phyloP scores from a whole-genome alignment of 2,329 filamentous ascomycete genomes.

The Stylonectria norvegica region DNA sequence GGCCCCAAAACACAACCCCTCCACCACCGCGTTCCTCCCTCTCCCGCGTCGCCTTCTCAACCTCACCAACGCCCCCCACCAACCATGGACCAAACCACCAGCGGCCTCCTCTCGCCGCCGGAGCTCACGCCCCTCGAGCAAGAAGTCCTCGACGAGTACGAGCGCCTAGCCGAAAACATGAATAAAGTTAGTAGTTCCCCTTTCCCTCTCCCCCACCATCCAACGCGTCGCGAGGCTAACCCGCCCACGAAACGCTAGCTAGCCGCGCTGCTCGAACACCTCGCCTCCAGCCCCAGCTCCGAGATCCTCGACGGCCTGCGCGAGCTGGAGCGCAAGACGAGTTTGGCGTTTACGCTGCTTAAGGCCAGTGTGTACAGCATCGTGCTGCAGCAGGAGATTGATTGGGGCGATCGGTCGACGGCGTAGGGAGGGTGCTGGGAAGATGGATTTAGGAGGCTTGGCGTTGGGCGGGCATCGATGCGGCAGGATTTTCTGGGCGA shows the following conservation, averaged over 20 bases:
- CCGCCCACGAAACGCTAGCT: too few species aligned
- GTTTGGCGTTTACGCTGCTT: conserved; percentile 88
- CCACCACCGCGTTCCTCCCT: background rate
- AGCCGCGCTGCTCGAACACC: conserved; percentile 57
- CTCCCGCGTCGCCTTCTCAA: background rate
- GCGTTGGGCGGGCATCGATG: background rate
- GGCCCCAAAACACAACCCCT: background rate
- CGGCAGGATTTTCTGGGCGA: conserved; percentile 5
- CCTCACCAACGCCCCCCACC: background rate
- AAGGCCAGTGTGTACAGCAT: conserved; percentile 99
- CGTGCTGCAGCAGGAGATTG: conserved; percentile 94
- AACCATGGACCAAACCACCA: conserved; percentile 22
- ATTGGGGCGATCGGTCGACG: conserved; percentile 57
- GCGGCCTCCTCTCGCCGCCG: conserved; percentile 39
- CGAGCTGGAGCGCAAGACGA: conserved; percentile 89
- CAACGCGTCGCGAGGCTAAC: too few species aligned
- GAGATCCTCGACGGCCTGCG: conserved; percentile 84
- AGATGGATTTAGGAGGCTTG: too few species aligned
- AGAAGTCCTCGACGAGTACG: conserved; percentile 92
- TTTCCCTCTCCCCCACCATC: background rate
- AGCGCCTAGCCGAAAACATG: conserved; percentile 82
- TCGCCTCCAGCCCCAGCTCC: conserved; percentile 68
- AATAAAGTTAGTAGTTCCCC: conserved; percentile 62
- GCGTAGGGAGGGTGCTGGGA: conserved; percentile 30
- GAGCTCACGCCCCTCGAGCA: conserved; percentile 80